A percentile compares a stretch with the other conserved stretches of the same genome.
These are phyloP conservation scores for Vicia sativa DNA, from an alignment of 306 rosid genomes.

Conservation along the genomic window DNA sequence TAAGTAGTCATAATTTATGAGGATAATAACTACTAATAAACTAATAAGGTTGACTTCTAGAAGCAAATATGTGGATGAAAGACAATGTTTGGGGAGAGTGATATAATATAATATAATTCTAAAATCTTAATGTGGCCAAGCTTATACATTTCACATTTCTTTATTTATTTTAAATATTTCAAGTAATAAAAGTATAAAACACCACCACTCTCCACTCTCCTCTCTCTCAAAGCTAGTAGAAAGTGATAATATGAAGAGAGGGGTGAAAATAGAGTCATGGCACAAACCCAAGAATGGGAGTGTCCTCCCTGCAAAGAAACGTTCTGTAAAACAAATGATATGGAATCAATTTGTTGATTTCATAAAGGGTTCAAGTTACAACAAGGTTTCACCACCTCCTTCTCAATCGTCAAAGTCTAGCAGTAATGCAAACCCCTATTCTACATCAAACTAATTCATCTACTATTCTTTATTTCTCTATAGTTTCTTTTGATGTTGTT, in stretches of 20 bases:
- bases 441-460: no score
- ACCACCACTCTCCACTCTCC: not conserved
- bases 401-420: not conserved
- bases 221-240: not conserved
- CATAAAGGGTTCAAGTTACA: not conserved
- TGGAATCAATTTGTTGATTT: not conserved
- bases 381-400: not conserved
- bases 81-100: not conserved
- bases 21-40: no score
- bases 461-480: no score
- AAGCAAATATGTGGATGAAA: no score
- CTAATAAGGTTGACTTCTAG: no score
- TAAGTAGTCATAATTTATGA: no score
- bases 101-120: not conserved
- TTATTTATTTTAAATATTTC: not conserved
- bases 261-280: conserved; percentile 15
- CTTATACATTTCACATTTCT: not conserved
- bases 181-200: no score
- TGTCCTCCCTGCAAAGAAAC: conserved; percentile 36
- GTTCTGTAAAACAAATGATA: conserved; percentile 41
- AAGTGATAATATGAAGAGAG: conserved; percentile 17
- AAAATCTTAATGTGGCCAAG: not conserved
- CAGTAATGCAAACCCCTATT: not conserved
- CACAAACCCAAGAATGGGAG: conserved; percentile 40
- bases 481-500: no score